Conservation (phyloP, 805 yeast genomes). For the Saccharomycopsis vini region DNA sequence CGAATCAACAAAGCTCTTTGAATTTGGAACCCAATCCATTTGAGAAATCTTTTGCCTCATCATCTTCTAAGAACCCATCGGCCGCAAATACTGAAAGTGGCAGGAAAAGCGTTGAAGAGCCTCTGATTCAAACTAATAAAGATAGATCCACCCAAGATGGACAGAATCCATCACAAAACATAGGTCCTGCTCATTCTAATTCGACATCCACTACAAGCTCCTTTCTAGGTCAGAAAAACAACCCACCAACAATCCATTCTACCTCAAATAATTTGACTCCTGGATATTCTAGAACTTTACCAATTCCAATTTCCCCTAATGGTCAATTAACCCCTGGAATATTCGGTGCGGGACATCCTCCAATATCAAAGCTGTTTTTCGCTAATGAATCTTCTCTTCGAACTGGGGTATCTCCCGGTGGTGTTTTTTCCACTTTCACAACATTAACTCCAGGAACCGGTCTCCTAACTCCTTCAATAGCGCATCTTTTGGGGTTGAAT, state of each 20-base stretch:
- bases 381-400: slow-evolving; percentile 65
- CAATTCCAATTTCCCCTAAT: slow-evolving; percentile 29
- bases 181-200: neutral
- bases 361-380: slow-evolving; percentile 8
- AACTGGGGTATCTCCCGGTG: slow-evolving; percentile 65
- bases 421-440: slow-evolving; percentile 31
- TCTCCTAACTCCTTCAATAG: slow-evolving; percentile 41
- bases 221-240: slow-evolving; percentile 13
- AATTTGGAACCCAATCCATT: slow-evolving; percentile 59
- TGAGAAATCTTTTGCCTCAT: slow-evolving; percentile 13
- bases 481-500: slow-evolving; percentile 21
- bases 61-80: slow-evolving; percentile 12
- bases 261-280: slow-evolving; percentile 47
- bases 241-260: slow-evolving; percentile 28
- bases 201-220: neutral
- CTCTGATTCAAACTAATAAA: neutral
- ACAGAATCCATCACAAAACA: neutral
- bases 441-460: slow-evolving; percentile 33
- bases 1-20: slow-evolving; percentile 37
- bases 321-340: slow-evolving; percentile 1
- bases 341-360: too few species aligned
- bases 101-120: neutral
- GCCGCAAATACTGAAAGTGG: slow-evolving; percentile 2
- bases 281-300: slow-evolving; percentile 47
- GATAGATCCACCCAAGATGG: neutral